Percentiles rank a stretch among this genome's conserved stretches.
Evolutionary conservation across 768 basidiomycete genomes (phyloP).

Genomic region (Serendipita sp.): DNA sequence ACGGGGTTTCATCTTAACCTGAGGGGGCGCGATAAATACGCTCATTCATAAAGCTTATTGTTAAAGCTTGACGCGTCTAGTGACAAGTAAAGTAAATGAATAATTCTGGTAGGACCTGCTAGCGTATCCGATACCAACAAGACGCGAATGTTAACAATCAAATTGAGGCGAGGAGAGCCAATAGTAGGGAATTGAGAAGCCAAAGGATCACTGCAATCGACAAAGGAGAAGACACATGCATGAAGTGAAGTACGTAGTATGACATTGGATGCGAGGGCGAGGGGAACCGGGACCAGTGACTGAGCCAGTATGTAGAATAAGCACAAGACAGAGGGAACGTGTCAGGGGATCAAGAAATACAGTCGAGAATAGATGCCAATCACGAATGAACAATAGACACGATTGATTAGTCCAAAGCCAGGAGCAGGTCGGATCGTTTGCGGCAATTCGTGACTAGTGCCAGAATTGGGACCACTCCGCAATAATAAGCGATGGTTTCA

Average conservation of each 20-base stretch:
- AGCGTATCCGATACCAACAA: not conserved
- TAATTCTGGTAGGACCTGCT: not conserved
- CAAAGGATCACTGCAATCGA: not conserved
- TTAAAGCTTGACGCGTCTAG: no score
- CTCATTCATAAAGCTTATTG: no score
- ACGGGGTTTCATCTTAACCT: no score
- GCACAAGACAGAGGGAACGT: not conserved
- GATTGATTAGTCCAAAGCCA: not conserved
- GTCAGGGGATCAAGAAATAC: not conserved
- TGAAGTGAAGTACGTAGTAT: no score
- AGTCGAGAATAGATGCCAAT: not conserved
- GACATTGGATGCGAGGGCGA: not conserved
- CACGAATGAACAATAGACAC: not conserved
- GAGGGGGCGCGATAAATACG: no score
- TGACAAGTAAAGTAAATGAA: no score
- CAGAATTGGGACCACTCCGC: not conserved
- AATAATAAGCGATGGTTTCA: no score
- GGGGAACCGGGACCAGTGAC: not conserved
- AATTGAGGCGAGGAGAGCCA: not conserved
- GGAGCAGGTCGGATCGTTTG: not conserved
- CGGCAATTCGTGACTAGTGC: not conserved
- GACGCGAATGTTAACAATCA: not conserved
- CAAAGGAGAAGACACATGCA: not conserved
- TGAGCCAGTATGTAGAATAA: no score
- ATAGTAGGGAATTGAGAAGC: not conserved